Evolutionary conservation across 164 flowering plant genomes (phyloP), one percentile per base, ranked within the genome.

Genomic region (Macadamia integrifolia): DNA sequence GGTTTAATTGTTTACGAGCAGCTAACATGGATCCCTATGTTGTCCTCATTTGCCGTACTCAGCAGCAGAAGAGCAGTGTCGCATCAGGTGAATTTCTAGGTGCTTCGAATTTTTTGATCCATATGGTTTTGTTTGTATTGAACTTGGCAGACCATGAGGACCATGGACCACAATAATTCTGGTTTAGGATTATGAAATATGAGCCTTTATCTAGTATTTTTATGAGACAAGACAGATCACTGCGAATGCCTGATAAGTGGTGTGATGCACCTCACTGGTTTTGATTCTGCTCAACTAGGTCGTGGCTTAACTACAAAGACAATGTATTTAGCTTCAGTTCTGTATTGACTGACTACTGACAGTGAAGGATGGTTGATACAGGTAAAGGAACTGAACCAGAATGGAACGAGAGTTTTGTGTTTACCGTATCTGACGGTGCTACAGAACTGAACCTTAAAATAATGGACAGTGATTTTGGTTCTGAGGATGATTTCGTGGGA

Each of bases 351-450:
- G 17, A 14, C 57, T 14, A 14, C 55, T 53, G n/a, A 53, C 15
- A 6, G 6, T 53, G 14, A 14, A 53, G 43, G 12, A 23, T 46
- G 23, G 43, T 18, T 69, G 53, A 46, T 76, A 70, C 88, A 90
- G 97, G 90, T 58, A 15, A 76, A 74, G 96, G 98, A 46, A 14
- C 82, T 58, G 76, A 71, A 13, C 94, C 97, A 57, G 88, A 93
- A 71, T 93, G 98, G 98, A 91, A 93, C 62, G 97, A 93, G 84
- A 91, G 61, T 42, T 91, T 91, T 65, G 60, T 86, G 6, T 93
- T 93, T 77, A 80, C 80, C 23, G n/a, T 91, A 57, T 72, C 90
- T 3, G 85, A 76, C 1, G 86, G 76, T 17, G 83, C 69, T 35
- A 46, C 82, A 10, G 88, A 89, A 61, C 71, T 93, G 64, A 69